Evolutionary conservation across 2,329 filamentous ascomycete species (phyloP).

Genomic region (Coccinonectria pachysandricola): DNA sequence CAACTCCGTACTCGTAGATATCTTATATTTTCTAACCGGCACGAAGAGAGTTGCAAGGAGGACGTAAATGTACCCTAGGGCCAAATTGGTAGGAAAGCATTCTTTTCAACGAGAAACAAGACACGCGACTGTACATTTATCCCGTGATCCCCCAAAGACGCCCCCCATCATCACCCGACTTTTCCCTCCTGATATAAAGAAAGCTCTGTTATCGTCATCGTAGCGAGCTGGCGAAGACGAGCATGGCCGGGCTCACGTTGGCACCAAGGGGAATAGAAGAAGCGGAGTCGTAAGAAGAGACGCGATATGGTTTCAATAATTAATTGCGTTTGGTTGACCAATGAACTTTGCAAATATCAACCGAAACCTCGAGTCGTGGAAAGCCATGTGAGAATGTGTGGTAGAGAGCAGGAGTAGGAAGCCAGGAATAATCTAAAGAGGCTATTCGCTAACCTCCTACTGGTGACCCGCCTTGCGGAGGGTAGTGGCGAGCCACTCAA

Average conservation of each 20-base stretch:
- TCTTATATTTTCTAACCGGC: too few relatives aligned
- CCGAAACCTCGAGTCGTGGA: constrained; percentile 39
- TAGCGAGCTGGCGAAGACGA: constrained; percentile 14
- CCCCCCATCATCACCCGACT: constrained; percentile 21
- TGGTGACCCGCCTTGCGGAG: constrained; percentile 65
- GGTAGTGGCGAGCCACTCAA: constrained; percentile 81
- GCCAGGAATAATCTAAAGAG: constrained; percentile 22
- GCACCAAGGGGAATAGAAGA: constrained; percentile 18
- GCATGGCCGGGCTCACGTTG: constrained; percentile 21
- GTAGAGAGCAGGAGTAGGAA: constrained; percentile 28
- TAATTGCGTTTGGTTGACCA: constrained; percentile 46
- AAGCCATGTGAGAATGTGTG: constrained; percentile 31
- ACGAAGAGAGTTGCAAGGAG: too few relatives aligned
- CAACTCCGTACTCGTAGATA: too few relatives aligned
- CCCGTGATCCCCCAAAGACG: constrained; percentile 20
- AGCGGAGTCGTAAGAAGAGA: constrained; percentile 18
- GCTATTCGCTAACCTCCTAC: constrained; percentile 36
- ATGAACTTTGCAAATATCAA: constrained; percentile 50
- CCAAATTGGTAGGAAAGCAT: constrained; percentile 16
- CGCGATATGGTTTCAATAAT: constrained; percentile 28
- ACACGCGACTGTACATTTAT: constrained; percentile 21
- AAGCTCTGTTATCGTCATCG: constrained; percentile 18
- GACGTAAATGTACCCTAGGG: too few relatives aligned
- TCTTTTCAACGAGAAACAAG: constrained; percentile 21
- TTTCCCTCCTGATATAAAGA: constrained; percentile 20